Conservation (phyloP, 352 stramenopile species). For the Phytophthora multivora region DNA sequence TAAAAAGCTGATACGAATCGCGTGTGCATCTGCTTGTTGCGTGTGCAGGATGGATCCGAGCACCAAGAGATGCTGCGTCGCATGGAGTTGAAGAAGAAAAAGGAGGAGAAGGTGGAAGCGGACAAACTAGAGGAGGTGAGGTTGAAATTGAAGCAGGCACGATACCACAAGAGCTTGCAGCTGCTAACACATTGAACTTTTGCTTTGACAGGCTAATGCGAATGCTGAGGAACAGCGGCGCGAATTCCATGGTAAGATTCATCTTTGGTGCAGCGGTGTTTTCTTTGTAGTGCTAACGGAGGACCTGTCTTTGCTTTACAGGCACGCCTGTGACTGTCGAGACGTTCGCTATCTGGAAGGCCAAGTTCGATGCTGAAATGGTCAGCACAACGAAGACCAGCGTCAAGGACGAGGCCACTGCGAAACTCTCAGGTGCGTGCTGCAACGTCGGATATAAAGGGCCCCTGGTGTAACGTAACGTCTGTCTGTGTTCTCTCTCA, state of each 20-base stretch:
- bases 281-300: not conserved
- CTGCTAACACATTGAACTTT: slow-evolving; percentile 6
- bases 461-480: slow-evolving; percentile 9
- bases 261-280: not conserved
- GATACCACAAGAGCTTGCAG: not conserved
- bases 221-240: slow-evolving; percentile 29
- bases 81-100: slow-evolving; percentile 81
- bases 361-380: slow-evolving; percentile 78
- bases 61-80: slow-evolving; percentile 90
- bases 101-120: slow-evolving; percentile 70
- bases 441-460: not conserved
- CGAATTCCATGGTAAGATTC: slow-evolving; percentile 38
- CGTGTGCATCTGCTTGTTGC: slow-evolving; percentile 6
- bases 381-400: slow-evolving; percentile 42
- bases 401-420: slow-evolving; percentile 68
- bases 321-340: slow-evolving; percentile 84
- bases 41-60: slow-evolving; percentile 77
- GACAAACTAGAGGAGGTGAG: slow-evolving; percentile 50
- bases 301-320: slow-evolving; percentile 16
- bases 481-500: slow-evolving; percentile 15
- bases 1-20: slow-evolving; percentile 9
- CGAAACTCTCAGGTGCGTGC: slow-evolving; percentile 73
- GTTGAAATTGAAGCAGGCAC: not conserved
- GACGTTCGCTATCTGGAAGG: slow-evolving; percentile 73
- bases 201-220: slow-evolving; percentile 30